Percentiles rank a stretch among this genome's conserved stretches.
Conservation (phyloP, 2,329 filamentous ascomycete genomes). For the Aspergillus transmontanensis region DNA sequence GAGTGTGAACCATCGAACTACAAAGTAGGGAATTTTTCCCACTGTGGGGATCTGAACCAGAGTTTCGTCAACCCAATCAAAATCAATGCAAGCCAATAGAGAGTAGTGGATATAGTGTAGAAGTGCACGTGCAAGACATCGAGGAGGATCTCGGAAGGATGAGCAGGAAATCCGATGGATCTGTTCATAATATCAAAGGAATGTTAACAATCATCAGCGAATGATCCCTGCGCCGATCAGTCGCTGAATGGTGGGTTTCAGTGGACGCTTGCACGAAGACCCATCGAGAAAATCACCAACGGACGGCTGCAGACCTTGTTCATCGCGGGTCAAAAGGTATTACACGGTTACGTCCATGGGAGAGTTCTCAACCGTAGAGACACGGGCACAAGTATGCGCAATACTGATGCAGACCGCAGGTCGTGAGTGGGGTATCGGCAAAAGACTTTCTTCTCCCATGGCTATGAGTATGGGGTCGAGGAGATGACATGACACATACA, state of each 20-base stretch:
- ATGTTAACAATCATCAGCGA: not conserved
- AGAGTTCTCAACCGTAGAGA: not conserved
- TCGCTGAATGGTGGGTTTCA: not conserved
- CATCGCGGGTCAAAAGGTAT: not conserved
- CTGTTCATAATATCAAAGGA: not conserved
- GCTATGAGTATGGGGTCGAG: not conserved
- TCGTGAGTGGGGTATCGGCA: not conserved
- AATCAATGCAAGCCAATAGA: not conserved
- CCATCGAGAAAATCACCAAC: not conserved
- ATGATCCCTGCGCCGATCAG: not conserved
- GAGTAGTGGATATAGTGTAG: not conserved
- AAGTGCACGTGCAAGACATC: not conserved
- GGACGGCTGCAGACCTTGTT: not conserved
- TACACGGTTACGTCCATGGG: not conserved
- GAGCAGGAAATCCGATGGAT: not conserved
- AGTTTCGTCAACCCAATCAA: not conserved
- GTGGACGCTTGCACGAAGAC: not conserved
- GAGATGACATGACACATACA: not conserved
- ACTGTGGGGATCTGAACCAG: not conserved
- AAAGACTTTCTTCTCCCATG: not conserved
- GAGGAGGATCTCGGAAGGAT: not conserved
- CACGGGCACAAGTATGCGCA: not conserved
- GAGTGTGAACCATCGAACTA: not conserved
- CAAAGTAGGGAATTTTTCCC: not conserved
- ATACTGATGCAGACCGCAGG: not conserved